phyloP scores from a whole-genome alignment of 2,329 filamentous ascomycete species.

The Bipolaris gigantea region DNA sequence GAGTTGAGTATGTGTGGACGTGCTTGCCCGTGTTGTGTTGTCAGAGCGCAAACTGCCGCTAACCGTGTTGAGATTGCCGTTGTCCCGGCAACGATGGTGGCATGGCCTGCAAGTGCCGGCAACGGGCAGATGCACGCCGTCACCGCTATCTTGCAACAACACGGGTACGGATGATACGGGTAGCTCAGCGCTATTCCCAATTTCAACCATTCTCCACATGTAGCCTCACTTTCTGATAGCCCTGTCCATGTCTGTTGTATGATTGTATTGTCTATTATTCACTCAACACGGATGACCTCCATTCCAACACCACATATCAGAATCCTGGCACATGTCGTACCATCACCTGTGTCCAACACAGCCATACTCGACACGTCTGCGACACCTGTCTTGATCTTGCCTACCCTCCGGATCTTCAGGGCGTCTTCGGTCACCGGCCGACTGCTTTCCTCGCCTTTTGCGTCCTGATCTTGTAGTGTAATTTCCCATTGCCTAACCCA shows the following conservation, averaged over 20 bases:
- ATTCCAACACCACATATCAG: conserved; percentile 42
- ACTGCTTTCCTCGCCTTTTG: background rate
- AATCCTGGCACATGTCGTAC: conserved; percentile 15
- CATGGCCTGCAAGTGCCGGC: background rate
- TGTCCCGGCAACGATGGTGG: conserved; percentile 18
- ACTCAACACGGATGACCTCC: conserved; percentile 33
- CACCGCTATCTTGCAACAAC: conserved; percentile 2
- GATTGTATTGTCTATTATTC: background rate
- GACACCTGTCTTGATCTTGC: conserved; percentile 51
- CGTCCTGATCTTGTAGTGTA: background rate
- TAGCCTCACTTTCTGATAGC: background rate
- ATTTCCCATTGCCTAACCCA: conserved; percentile 53
- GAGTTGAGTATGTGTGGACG: conserved; percentile 16
- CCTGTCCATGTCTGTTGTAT: no score
- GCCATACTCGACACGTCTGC: conserved; percentile 59
- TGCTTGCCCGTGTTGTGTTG: conserved; percentile 27
- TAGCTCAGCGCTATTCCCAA: background rate
- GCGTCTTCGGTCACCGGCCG: conserved; percentile 1
- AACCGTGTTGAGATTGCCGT: conserved; percentile 14
- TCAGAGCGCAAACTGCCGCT: conserved; percentile 22
- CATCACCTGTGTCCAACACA: conserved; percentile 31
- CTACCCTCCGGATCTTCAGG: conserved; percentile 37
- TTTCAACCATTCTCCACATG: background rate
- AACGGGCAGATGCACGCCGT: background rate
- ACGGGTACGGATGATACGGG: background rate